Percentiles rank a stretch among this genome's conserved stretches.
phyloP scores from a whole-genome alignment of 2,329 filamentous ascomycete genomes.

The Pseudogymnoascus sp. region DNA sequence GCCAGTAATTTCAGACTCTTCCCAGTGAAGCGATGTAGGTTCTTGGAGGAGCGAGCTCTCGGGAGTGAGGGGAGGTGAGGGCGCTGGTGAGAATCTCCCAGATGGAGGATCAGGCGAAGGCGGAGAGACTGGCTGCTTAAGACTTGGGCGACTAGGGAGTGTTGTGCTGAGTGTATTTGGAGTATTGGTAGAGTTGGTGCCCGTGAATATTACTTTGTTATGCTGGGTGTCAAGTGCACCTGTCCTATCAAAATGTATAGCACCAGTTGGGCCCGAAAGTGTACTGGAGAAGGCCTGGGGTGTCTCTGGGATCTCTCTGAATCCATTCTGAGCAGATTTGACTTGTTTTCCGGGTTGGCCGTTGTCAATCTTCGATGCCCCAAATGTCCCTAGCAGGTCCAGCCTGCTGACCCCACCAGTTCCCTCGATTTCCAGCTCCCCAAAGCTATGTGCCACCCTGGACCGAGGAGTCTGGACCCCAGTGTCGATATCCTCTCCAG shows the following conservation, averaged over 20 bases:
- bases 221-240: neutral
- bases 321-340: neutral
- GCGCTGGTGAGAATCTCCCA: neutral
- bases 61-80: neutral
- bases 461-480: slow-evolving; percentile 18
- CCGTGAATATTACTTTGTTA: neutral
- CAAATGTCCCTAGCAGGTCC: slow-evolving; percentile 12
- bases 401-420: slow-evolving; percentile 16
- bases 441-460: slow-evolving; percentile 25
- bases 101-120: slow-evolving; percentile 18
- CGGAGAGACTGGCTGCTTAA: neutral
- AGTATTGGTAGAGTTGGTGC: neutral
- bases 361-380: slow-evolving; percentile 5
- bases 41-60: slow-evolving; percentile 11
- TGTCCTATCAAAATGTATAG: neutral
- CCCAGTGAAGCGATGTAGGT: slow-evolving; percentile 55
- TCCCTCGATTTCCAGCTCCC: slow-evolving; percentile 23
- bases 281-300: slow-evolving; percentile 16
- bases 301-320: slow-evolving; percentile 22
- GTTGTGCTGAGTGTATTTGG: neutral
- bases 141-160: slow-evolving; percentile 17
- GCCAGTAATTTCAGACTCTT: slow-evolving; percentile 59
- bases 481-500: neutral
- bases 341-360: neutral
- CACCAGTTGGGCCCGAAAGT: neutral